phyloP scores from a whole-genome alignment of 768 basidiomycete genomes.

The Boletales sp. region DNA sequence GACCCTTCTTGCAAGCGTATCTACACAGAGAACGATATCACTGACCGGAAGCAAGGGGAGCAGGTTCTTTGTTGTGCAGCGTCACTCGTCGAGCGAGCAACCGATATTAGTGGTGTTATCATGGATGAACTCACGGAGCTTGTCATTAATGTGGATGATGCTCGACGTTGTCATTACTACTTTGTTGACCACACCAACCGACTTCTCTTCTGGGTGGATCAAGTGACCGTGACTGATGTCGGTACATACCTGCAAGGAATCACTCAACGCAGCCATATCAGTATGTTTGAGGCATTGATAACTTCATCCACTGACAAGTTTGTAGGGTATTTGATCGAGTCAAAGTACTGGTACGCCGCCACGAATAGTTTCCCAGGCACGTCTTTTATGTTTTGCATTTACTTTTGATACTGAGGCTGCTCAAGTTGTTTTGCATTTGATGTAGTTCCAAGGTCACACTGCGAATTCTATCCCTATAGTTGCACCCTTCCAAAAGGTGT shows the following conservation, averaged over 20 bases:
- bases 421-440: background rate
- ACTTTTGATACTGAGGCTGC: background rate
- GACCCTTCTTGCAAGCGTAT: conserved; percentile 6
- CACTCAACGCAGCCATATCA: conserved; percentile 7
- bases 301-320: background rate
- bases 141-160: conserved; percentile 2
- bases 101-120: background rate
- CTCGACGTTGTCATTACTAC: conserved; percentile 8
- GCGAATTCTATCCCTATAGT: conserved; percentile 13
- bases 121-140: conserved; percentile 8
- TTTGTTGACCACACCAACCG: conserved; percentile 15
- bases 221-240: background rate
- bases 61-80: conserved; percentile 3
- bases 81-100: conserved; percentile 7
- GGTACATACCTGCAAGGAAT: conserved; percentile 5
- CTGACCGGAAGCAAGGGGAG: background rate
- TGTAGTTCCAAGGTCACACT: conserved; percentile 10
- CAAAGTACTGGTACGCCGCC: conserved; percentile 12
- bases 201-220: conserved; percentile 17
- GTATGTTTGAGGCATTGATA: background rate
- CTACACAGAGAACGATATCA: conserved; percentile 12
- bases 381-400: background rate
- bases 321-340: conserved; percentile 10
- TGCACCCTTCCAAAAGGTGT: conserved; percentile 1
- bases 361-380: background rate